Conservation (phyloP, 176 grass and related monocot genomes). For the Alloteropsis semialata region DNA sequence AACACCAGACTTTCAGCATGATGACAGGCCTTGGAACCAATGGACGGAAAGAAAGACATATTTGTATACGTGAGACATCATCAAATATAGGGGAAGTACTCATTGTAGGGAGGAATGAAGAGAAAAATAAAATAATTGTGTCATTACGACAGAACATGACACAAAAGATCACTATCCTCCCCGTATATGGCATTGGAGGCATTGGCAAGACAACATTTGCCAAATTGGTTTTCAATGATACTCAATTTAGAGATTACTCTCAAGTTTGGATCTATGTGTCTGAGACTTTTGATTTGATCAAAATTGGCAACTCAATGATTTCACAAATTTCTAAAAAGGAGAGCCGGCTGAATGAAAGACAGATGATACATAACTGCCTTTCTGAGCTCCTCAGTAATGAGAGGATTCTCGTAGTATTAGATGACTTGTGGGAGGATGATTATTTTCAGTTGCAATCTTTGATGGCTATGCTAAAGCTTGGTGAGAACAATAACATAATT, state of each 20-base stretch:
- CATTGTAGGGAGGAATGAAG: background rate
- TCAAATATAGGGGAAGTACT: too few relatives aligned
- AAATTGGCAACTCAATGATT: background rate
- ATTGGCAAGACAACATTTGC: conserved; percentile 44
- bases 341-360: background rate
- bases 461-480: background rate
- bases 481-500: background rate
- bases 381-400: background rate
- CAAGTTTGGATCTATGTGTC: conserved; percentile 33
- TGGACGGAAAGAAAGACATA: too few relatives aligned
- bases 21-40: too few relatives aligned
- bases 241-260: background rate
- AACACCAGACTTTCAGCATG: too few relatives aligned
- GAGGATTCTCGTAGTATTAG: conserved; percentile 23
- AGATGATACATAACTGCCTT: background rate
- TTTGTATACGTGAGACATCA: too few relatives aligned
- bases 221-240: conserved; percentile 13
- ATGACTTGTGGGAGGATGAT: conserved; percentile 32
- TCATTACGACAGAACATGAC: background rate
- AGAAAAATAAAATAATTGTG: background rate
- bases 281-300: conserved; percentile 5
- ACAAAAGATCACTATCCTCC: background rate
- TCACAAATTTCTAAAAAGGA: background rate
- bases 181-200: conserved; percentile 36
- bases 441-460: background rate